Evolutionary conservation across 495 filamentous ascomycete genomes (phyloP), one percentile per base, ranked within the genome.

Genomic region (Terfezia claveryi): DNA sequence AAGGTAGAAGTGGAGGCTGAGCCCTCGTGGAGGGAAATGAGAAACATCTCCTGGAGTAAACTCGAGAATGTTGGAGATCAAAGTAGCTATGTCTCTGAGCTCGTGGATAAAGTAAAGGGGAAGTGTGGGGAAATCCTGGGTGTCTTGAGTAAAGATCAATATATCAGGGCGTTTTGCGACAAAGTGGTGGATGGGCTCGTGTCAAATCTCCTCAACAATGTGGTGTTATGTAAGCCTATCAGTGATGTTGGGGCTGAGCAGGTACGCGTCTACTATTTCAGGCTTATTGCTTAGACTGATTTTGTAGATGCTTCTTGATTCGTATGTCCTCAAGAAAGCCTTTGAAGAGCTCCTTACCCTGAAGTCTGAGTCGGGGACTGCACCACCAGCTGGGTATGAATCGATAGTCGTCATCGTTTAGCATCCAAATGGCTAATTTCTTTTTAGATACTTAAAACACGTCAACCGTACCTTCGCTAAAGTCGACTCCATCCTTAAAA

Each of bases 171-270:
- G 3, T 95, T 96, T 64, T 91, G 86, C 57, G 92, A 96, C 63
- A 86, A 95, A 61, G 66, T 94, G 16, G 86, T 98, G 14, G 92
- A 98, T 63, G 72, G 82, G 56, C 71, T 94, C 54, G 77, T 20
- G 27, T 32, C 27, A 8, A 46, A 46, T 9, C 17, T 89, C 67
- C 76, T 94, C 61, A 67, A 71, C 38, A 93, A 83, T 59, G 78
- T 95, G 57, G 85, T 93, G 49, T 83, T 85, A 64, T 93, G 86
- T 69, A 80, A 75, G 57, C 91, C 91, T 17, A 78, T 98, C 54
- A 85, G 84, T 14, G 89, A 94, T 67, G 85, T 87, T 51, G 91
- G 87, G 23, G 91, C 91, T n/a, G 92, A 98, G 69, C 91, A 92
- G 41, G 41, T 46, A 46, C 36, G 10, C 38, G 38, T 14, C 23